A percentile compares a stretch with the other conserved stretches of the same genome.
These are phyloP conservation scores for Passalora sequoiae DNA, from an alignment of 2,329 filamentous ascomycete genomes.

Conservation along the genomic window DNA sequence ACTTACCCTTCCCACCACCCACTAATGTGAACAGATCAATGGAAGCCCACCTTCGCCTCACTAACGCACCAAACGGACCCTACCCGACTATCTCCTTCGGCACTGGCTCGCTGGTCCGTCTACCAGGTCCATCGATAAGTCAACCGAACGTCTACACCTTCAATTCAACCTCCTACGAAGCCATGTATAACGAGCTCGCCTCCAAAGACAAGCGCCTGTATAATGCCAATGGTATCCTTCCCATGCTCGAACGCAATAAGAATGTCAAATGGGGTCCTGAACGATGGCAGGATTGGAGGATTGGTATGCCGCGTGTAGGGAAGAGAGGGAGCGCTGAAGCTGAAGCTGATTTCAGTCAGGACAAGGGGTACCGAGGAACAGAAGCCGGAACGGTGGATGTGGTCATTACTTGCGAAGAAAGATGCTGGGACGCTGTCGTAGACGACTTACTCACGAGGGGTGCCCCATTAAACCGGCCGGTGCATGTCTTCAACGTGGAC, in stretches of 20 bases:
- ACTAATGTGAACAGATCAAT: too few relatives aligned
- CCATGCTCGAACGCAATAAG: slow-evolving; percentile 91
- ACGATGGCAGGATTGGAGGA: slow-evolving; percentile 94
- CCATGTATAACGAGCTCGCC: slow-evolving; percentile 87
- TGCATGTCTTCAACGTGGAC: slow-evolving; percentile 97
- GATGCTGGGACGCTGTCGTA: slow-evolving; percentile 96
- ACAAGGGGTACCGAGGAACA: slow-evolving; percentile 73
- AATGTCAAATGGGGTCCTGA: slow-evolving; percentile 93
- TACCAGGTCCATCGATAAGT: slow-evolving; percentile 83
- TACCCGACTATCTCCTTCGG: slow-evolving; percentile 99
- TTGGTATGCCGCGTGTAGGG: slow-evolving; percentile 76
- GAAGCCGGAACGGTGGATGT: slow-evolving; percentile 89
- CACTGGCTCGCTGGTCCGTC: slow-evolving; percentile 86
- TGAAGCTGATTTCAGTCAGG: slow-evolving; percentile 50
- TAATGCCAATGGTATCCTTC: slow-evolving; percentile 83
- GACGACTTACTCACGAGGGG: slow-evolving; percentile 87
- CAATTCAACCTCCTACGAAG: slow-evolving; percentile 92
- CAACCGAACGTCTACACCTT: slow-evolving; percentile 98
- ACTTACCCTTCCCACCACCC: too few relatives aligned
- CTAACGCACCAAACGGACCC: slow-evolving; percentile 53
- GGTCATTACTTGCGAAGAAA: slow-evolving; percentile 94
- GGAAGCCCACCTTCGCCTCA: slow-evolving; percentile 95
- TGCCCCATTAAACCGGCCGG: slow-evolving; percentile 79
- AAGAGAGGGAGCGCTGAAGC: slow-evolving; percentile 41
- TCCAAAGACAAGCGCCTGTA: slow-evolving; percentile 83